phyloP scores from a whole-genome alignment of 2,329 filamentous ascomycete species.

The Fusarium penzigii region DNA sequence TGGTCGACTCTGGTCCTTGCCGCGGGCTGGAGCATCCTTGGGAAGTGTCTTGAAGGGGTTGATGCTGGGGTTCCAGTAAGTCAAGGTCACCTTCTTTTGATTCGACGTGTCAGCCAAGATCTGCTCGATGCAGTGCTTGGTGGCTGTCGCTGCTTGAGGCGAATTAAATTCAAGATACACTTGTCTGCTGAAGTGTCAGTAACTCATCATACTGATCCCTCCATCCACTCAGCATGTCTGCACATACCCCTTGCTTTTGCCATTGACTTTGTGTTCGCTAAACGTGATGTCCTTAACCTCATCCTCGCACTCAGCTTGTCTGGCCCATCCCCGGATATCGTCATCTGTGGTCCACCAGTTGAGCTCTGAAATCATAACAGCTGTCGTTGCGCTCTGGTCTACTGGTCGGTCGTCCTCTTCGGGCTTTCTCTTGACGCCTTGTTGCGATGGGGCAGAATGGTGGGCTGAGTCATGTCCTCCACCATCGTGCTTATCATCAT shows the following conservation, averaged over 20 bases:
- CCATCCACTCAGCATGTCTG: neutral
- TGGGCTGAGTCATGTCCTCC: slow-evolving; percentile 43
- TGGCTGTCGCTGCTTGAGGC: slow-evolving; percentile 80
- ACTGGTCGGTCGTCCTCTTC: slow-evolving; percentile 60
- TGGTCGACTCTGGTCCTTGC: slow-evolving; percentile 62
- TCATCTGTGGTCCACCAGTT: slow-evolving; percentile 98
- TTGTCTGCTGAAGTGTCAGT: slow-evolving; percentile 47
- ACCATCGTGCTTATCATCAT: slow-evolving; percentile 3
- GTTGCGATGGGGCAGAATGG: slow-evolving; percentile 35
- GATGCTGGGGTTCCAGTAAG: slow-evolving; percentile 72
- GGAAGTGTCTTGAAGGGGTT: slow-evolving; percentile 92
- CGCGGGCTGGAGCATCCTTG: slow-evolving; percentile 73
- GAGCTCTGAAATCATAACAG: slow-evolving; percentile 84
- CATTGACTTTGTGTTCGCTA: slow-evolving; percentile 98
- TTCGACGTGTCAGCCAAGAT: slow-evolving; percentile 51
- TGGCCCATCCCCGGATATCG: slow-evolving; percentile 85
- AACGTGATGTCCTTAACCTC: slow-evolving; percentile 93
- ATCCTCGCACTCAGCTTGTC: slow-evolving; percentile 75
- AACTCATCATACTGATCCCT: neutral
- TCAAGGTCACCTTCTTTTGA: slow-evolving; percentile 71
- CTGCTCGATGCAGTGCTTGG: slow-evolving; percentile 78
- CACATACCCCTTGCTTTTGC: slow-evolving; percentile 90
- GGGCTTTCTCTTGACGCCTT: slow-evolving; percentile 63
- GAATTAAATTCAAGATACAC: slow-evolving; percentile 85
- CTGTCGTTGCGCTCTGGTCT: slow-evolving; percentile 63